Evolutionary conservation across 192 early-diverging fungal genomes (phyloP), one percentile per base, ranked within the genome.

Genomic region (Blastocladiella britannica): DNA sequence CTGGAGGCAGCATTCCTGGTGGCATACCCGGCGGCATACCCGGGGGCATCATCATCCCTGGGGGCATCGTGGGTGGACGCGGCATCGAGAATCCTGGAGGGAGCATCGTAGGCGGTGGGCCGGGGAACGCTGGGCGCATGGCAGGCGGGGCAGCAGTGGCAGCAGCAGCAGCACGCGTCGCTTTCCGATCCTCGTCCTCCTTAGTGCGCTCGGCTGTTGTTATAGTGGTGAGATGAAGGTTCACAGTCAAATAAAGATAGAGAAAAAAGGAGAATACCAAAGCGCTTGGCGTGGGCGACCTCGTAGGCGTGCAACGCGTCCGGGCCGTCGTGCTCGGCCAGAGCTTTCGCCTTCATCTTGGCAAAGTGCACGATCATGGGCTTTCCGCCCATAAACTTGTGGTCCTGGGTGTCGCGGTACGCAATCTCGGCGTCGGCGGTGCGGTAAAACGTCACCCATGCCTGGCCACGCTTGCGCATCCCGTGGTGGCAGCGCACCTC

Each of bases 381-480:
- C 7, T 87, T 88, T 56, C 90, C 84, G 27, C 70, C 81, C 58
- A 85, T 87, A 29, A 98, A 69, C 26, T 81, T 70, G 61, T 88
- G 87, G 2, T 83, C 83, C 57, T 98, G 84, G 5, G 89, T 74
- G 63, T 88, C 87, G 60, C 78, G 70, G 55, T 89, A 65, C 2
- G 94, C 91, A 52, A 77, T 82, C 25, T 67, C 62, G 1, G 93
- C 89, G 29, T 70, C 60, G 52, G 89, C 89, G 27, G 68, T 59
- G 25, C 80, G 65, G 58, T 80, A 75, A 65, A 87, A 96, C 0
- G 80, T 81, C 1, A 98, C 74, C 70, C 93, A 98, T 0, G 92
- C 94, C 63, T 98, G 94, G 20, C 94, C 94, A 57, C 88, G 78
- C 76, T 88, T 82, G 55, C 78, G 72, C 57, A 94, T 74, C 69